These are phyloP conservation scores for Yarrowia sp. DNA, from an alignment of 805 yeast genomes.

Conservation along the genomic window DNA sequence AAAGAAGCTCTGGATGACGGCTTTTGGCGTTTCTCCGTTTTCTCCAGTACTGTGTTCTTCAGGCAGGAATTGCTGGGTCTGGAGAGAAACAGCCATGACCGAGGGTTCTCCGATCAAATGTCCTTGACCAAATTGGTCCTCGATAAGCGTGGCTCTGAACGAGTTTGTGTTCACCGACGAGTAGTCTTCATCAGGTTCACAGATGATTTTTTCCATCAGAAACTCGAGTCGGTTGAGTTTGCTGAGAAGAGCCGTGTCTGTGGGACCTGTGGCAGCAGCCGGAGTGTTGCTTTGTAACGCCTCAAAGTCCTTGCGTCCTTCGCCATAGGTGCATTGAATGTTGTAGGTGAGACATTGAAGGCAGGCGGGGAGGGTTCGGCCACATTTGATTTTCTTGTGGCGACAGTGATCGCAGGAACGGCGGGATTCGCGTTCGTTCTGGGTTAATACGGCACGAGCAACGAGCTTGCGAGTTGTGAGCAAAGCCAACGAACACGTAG, in stretches of 20 bases:
- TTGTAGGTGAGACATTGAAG: conserved; percentile 23
- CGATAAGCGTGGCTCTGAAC: conserved; percentile 12
- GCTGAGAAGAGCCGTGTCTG: neutral
- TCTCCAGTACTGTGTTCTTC: conserved; percentile 14
- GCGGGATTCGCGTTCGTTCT: conserved; percentile 34
- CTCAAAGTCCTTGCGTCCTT: conserved; percentile 27
- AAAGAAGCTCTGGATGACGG: conserved; percentile 23
- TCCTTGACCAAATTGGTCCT: conserved; percentile 13
- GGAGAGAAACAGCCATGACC: conserved; percentile 9
- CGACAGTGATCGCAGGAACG: conserved; percentile 36
- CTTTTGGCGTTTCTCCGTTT: conserved; percentile 11
- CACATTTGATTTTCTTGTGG: conserved; percentile 29
- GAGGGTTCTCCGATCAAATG: conserved; percentile 30
- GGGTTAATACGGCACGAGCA: neutral
- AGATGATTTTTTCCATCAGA: conserved; percentile 27
- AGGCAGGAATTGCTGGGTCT: conserved; percentile 23
- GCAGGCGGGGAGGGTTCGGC: conserved; percentile 25
- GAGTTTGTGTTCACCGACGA: conserved; percentile 21
- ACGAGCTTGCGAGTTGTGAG: too few relatives aligned
- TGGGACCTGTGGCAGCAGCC: neutral
- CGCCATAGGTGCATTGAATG: conserved; percentile 29
- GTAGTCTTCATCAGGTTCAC: conserved; percentile 25
- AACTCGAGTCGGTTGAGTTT: conserved; percentile 29
- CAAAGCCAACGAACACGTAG: too few relatives aligned
- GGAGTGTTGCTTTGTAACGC: neutral